Conservation (phyloP, 2,329 filamentous ascomycete genomes). For the Talaromyces sp. region DNA sequence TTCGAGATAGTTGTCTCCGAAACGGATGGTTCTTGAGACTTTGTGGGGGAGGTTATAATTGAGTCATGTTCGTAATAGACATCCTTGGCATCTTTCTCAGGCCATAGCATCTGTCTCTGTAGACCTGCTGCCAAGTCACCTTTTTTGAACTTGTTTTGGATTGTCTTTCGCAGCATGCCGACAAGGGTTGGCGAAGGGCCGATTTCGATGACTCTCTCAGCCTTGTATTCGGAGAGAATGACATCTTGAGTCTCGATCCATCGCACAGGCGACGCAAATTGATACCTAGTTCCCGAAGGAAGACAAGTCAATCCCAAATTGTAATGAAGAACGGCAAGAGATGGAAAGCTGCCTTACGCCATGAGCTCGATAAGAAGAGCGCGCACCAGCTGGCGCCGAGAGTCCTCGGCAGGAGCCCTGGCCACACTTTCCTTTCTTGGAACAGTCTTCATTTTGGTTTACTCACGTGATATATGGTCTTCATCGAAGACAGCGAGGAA, state of each 20-base stretch:
- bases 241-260: slow-evolving; percentile 99
- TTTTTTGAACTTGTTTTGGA: background rate
- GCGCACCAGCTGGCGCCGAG: background rate
- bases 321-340: no score
- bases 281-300: slow-evolving; percentile 51
- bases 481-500: no score
- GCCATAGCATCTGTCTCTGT: slow-evolving; percentile 94
- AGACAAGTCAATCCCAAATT: no score
- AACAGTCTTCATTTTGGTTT: background rate
- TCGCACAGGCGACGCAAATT: slow-evolving; percentile 96
- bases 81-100: slow-evolving; percentile 98
- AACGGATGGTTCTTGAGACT: background rate
- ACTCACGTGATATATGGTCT: no score
- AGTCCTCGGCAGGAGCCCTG: background rate
- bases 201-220: slow-evolving; percentile 95
- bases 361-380: background rate
- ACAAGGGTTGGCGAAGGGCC: slow-evolving; percentile 94
- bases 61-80: slow-evolving; percentile 99
- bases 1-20: background rate
- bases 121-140: background rate
- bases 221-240: slow-evolving; percentile 89
- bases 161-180: slow-evolving; percentile 80
- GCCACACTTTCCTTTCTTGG: background rate
- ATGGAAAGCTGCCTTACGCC: background rate
- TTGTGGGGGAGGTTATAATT: slow-evolving; percentile 47